These are phyloP conservation scores for Haematococcus lacustris DNA, from an alignment of 139 green algal genomes.

Conservation along the genomic window DNA sequence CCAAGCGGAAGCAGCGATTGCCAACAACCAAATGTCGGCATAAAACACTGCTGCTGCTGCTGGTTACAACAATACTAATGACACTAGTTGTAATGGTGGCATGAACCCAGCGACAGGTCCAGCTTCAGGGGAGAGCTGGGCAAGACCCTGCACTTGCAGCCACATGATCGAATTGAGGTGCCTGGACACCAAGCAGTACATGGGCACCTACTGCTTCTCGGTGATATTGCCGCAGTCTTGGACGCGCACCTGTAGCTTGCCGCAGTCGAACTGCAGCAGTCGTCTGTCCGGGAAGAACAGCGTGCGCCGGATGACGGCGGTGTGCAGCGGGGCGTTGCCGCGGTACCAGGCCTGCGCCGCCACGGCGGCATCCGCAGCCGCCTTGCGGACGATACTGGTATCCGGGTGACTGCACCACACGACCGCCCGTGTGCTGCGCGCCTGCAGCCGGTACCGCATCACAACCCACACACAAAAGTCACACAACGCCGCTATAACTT, in stretches of 20 bases:
- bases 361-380: constrained; percentile 24
- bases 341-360: constrained; percentile 14
- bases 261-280: constrained; percentile 93
- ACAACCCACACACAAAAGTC: background rate
- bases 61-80: no score
- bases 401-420: constrained; percentile 25
- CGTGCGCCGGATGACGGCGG: constrained; percentile 61
- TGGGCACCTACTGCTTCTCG: no score
- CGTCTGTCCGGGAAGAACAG: constrained; percentile 94
- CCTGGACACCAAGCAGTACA: no score
- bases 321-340: constrained; percentile 53
- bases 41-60: no score
- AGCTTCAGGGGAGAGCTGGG: no score
- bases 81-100: no score
- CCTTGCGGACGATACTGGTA: constrained; percentile 8
- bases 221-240: no score
- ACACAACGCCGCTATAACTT: background rate
- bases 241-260: constrained; percentile 80
- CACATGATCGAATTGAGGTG: no score
- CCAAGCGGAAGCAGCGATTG: no score
- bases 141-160: no score
- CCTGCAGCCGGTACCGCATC: constrained; percentile 13
- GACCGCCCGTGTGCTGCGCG: constrained; percentile 33
- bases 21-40: no score
- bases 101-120: no score